Base-by-base conservation (phyloP, 345 rosid genomes). In the Eucalyptus tenuipes region DNA sequence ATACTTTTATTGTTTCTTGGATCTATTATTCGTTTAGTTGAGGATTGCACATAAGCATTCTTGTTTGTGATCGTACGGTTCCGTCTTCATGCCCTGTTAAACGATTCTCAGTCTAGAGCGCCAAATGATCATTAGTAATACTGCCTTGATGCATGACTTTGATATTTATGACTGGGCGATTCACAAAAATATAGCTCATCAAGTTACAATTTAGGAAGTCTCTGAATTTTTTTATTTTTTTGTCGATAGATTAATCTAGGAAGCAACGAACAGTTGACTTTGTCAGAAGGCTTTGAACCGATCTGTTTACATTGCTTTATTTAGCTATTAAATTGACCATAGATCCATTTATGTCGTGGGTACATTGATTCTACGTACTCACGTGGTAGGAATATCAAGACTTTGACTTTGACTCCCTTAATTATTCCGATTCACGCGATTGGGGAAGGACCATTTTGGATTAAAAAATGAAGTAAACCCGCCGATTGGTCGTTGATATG, bases 101-200 rank as follows among this genome's bases (percentile, higher is more conserved):
- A 14, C 2, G 7, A 59, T 25, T 25, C 7, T 59, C 8, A 12
- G 1, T 25, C 29, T 4, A 64, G 0, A 64, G 10, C 2, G 3
- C 3, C 3, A 1, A 20, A 64, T n/a, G 40, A 64, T n/a, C 37
- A 64, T n/a, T 64, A 64, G 37, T 64, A 64, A 7, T 14, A n/a
- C 0, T 7, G 2, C 37, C 75, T n/a, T n/a, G 22, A n/a, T n/a
- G 40, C 18, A 15, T 33, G 31, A 64, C 10, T 64, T 64, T 64
- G 75, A 64, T n/a, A 4, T 7, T 3, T n/a, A 7, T 14, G 75
- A n/a, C 3, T 4, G 40, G 8, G 10, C 6, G 10, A n/a, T 64
- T 64, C 20, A 17, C 37, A 33, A 64, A 64, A n/a, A 15, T 20
- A 14, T 7, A n/a, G 10, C 75, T 64, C 37, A n/a, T 64, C 20